Evolutionary conservation across 176 grass and related monocot genomes (phyloP).

Genomic region (Oryza punctata): DNA sequence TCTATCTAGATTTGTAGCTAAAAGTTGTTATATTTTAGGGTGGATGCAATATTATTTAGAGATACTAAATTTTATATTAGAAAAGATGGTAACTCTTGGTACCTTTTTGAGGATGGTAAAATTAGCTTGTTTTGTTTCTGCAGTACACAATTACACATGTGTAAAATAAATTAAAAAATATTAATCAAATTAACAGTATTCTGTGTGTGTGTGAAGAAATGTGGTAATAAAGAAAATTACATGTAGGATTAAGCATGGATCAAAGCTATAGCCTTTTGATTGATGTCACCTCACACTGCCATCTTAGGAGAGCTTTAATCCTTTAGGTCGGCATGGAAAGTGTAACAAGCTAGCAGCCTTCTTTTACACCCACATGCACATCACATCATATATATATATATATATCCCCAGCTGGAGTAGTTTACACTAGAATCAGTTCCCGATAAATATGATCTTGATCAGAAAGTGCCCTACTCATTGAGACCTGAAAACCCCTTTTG

Average conservation of each 20-base stretch:
- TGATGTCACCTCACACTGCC: conserved; percentile 36
- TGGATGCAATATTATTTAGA: too few species aligned
- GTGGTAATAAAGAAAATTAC: conserved; percentile 2
- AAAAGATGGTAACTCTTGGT: too few species aligned
- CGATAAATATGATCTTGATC: conserved; percentile 38
- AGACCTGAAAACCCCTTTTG: conserved; percentile 42
- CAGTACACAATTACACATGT: too few species aligned
- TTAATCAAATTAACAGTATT: too few species aligned
- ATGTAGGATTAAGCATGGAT: conserved; percentile 16
- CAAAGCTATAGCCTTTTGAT: conserved; percentile 31
- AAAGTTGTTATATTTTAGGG: too few species aligned
- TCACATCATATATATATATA: neutral
- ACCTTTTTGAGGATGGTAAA: too few species aligned
- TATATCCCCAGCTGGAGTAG: neutral
- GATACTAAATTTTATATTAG: too few species aligned
- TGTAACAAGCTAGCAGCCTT: conserved; percentile 1
- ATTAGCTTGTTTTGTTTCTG: too few species aligned
- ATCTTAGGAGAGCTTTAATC: conserved; percentile 13
- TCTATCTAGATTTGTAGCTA: too few species aligned
- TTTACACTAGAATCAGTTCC: conserved; percentile 39
- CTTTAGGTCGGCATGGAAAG: conserved; percentile 45
- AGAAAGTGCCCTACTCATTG: conserved; percentile 43
- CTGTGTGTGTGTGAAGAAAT: neutral
- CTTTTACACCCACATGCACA: conserved; percentile 49
- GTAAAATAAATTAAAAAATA: too few species aligned